These are phyloP conservation scores for Xylariaceae sp. DNA, from an alignment of 2,329 filamentous ascomycete species.

Conservation along the genomic window DNA sequence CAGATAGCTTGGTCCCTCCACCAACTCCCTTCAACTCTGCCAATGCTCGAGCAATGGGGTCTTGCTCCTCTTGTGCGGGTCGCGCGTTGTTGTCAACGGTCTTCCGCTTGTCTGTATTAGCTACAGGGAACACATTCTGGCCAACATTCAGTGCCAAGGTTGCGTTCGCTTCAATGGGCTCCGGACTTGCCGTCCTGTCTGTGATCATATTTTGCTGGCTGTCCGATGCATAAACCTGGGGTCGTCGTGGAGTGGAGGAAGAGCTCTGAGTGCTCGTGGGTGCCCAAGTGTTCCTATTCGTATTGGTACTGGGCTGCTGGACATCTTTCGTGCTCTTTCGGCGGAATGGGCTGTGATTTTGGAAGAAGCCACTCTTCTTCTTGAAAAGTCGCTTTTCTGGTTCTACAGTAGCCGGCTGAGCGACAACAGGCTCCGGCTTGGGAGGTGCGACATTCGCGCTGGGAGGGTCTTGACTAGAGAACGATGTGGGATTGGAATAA, in stretches of 20 bases:
- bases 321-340: slow-evolving; percentile 83
- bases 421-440: slow-evolving; percentile 38
- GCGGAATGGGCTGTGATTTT: slow-evolving; percentile 87
- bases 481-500: slow-evolving; percentile 82
- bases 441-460: slow-evolving; percentile 64
- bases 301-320: slow-evolving; percentile 51
- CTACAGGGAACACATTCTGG: slow-evolving; percentile 93
- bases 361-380: slow-evolving; percentile 84
- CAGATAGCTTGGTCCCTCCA: slow-evolving; percentile 71
- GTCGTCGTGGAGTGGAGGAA: slow-evolving; percentile 32
- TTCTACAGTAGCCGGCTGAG: slow-evolving; percentile 32
- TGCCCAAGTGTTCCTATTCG: slow-evolving; percentile 62
- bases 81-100: slow-evolving; percentile 34
- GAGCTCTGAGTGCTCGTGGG: slow-evolving; percentile 23
- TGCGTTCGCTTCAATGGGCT: slow-evolving; percentile 86
- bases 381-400: slow-evolving; percentile 67
- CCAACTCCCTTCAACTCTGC: slow-evolving; percentile 83
- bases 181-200: slow-evolving; percentile 63
- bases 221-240: slow-evolving; percentile 40
- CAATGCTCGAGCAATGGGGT: slow-evolving; percentile 88
- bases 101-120: slow-evolving; percentile 66
- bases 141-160: slow-evolving; percentile 92
- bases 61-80: slow-evolving; percentile 59
- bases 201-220: slow-evolving; percentile 34
- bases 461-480: slow-evolving; percentile 78